Percentiles rank a stretch among this genome's conserved stretches.
Evolutionary conservation across 176 grass and related monocot species (phyloP).

Genomic region (Aegilops sharonensis): DNA sequence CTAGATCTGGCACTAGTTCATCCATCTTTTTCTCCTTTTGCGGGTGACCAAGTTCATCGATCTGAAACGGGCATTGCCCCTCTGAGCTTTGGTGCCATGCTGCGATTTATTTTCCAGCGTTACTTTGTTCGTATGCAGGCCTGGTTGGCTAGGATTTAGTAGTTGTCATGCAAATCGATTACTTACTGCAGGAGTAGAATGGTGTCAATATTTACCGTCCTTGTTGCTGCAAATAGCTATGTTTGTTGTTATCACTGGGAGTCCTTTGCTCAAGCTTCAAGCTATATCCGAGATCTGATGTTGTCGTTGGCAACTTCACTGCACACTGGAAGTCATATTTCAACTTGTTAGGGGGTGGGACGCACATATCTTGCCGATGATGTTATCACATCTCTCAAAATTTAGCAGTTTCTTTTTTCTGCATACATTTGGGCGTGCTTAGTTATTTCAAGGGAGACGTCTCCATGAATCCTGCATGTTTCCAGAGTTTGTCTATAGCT

Average conservation of each 20-base stretch:
- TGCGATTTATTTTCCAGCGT: not conserved
- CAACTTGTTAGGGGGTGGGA: not conserved
- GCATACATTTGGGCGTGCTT: not conserved
- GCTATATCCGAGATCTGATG: conserved; percentile 30
- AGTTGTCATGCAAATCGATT: not conserved
- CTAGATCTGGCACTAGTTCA: conserved; percentile 12
- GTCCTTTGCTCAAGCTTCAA: conserved; percentile 33
- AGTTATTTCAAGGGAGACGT: conserved; percentile 31
- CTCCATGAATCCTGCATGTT: conserved; percentile 47
- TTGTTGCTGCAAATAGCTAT: conserved; percentile 22
- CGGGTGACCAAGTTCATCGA: not conserved
- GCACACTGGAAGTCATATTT: conserved; percentile 27
- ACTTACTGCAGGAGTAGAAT: not conserved
- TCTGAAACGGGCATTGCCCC: conserved; percentile 18
- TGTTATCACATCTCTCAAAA: not conserved
- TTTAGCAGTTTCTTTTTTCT: not conserved
- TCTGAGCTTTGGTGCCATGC: not conserved
- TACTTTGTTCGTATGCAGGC: not conserved
- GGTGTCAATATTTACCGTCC: not conserved
- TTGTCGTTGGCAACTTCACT: conserved; percentile 18
- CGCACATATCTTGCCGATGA: not conserved
- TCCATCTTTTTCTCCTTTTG: too few relatives aligned
- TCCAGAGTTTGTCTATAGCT: conserved; percentile 1
- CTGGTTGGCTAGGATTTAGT: not conserved
- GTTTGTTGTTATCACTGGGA: not conserved